phyloP scores from a whole-genome alignment of 768 basidiomycete genomes.

The Sarcomyxa edulis region DNA sequence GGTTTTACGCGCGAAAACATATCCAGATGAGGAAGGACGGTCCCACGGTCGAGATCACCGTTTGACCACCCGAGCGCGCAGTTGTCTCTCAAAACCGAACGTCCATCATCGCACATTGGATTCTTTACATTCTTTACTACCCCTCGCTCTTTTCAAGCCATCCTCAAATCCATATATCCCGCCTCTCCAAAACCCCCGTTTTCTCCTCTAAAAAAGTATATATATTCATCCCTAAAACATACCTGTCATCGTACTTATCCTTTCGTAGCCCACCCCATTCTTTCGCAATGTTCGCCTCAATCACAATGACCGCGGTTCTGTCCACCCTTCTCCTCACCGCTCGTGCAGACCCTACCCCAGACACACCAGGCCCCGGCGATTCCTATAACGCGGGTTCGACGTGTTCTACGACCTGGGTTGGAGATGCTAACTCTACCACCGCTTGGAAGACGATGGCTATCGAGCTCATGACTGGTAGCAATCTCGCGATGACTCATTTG shows the following conservation, averaged over 20 bases:
- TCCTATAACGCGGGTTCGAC: conserved; percentile 49
- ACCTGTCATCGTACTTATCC: background rate
- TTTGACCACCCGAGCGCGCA: too few species aligned
- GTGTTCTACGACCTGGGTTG: conserved; percentile 57
- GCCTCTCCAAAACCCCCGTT: conserved; percentile 4
- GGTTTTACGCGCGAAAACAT: too few species aligned
- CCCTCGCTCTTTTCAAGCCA: conserved; percentile 5
- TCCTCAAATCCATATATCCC: background rate
- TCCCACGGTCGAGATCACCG: too few species aligned
- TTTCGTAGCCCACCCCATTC: conserved; percentile 2
- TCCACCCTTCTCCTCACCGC: conserved; percentile 32
- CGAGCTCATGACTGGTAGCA: conserved; percentile 76
- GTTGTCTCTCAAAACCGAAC: too few species aligned
- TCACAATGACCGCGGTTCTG: conserved; percentile 31
- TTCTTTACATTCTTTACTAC: conserved; percentile 5
- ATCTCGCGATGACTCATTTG: conserved; percentile 61
- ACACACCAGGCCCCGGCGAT: conserved; percentile 52
- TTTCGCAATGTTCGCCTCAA: conserved; percentile 32
- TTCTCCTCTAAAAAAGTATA: background rate
- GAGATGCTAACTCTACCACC: conserved; percentile 45
- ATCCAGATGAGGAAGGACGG: too few species aligned
- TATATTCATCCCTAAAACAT: background rate
- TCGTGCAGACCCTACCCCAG: conserved; percentile 57
- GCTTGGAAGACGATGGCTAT: conserved; percentile 70
- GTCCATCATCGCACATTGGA: conserved; percentile 4